Base-by-base conservation (phyloP, 2,329 filamentous ascomycete species). In the Colletotrichum orchidophilum region DNA sequence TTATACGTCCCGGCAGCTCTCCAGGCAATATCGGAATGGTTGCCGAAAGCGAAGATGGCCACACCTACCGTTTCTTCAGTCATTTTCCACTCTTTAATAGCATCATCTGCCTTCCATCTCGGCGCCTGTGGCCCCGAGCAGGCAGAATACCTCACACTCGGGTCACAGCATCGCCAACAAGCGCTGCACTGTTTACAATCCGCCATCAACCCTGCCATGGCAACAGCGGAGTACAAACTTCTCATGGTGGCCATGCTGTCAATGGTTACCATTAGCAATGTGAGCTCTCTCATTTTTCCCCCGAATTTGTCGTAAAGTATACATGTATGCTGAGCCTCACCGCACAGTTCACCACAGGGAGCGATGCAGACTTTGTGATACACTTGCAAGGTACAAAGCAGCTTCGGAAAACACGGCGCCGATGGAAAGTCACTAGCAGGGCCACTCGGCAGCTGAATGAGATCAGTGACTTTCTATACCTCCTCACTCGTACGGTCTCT, bases 191-290 rank as follows among this genome's bases (percentile, higher is more conserved):
- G 49, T 3, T 46, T 66, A 7, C 63, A 53, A 21, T 61, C 63
- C 3, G 55, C 42, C 1, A 60, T 66, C 6, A 60, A 55, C 1
- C 5, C 46, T 0, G 63, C 59, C 5, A 66, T 53, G 63, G 39
- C 42, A n/a, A 60, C 29, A 1, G 29, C 63, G 1, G 54, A 60
- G 18, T 66, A 66, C 39, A 61, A 53, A 42, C 58, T 26, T 24
- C 31, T 66, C 7, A 66, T 66, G 63, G 63, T 61, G 21, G 63
- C 63, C 9, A 66, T 66, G 63, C 1, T 61, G 3, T 66, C 63
- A 1, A 3, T 66, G 1, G 63, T 66, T 0, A 66, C 63, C 6
- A 52, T 66, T 29, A 55, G 39, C 39, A 46, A 66, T 13, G 63
- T 66, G 27, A 24, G 63, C 1, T 46, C 18, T n/a, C 8, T 46